Evolutionary conservation across 306 rosid genomes (phyloP).

Genomic region (Betula pendula): DNA sequence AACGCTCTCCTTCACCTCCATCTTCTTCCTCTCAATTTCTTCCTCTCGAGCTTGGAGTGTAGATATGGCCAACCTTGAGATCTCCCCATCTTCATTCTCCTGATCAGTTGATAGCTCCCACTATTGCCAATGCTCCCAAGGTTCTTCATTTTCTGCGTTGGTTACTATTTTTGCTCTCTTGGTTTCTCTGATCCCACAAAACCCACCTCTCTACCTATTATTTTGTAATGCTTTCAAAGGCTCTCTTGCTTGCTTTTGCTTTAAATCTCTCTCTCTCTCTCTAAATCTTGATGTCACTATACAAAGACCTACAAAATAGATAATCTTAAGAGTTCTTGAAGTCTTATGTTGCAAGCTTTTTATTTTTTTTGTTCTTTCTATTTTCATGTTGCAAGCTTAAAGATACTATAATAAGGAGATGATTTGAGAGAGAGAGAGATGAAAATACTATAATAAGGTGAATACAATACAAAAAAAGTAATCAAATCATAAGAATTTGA

Average conservation of each 20-base stretch:
- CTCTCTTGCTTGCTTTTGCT: slow-evolving; percentile 54
- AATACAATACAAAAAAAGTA: too few relatives aligned
- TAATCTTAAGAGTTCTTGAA: background rate
- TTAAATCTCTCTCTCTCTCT: slow-evolving; percentile 26
- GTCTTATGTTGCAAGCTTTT: background rate
- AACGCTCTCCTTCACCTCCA: slow-evolving; percentile 83
- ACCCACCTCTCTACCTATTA: slow-evolving; percentile 11
- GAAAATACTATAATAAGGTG: too few relatives aligned
- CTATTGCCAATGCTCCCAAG: slow-evolving; percentile 54
- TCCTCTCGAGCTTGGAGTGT: slow-evolving; percentile 75
- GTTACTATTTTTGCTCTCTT: slow-evolving; percentile 24
- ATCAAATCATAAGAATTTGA: too few relatives aligned
- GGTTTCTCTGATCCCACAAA: slow-evolving; percentile 31
- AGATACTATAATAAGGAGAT: too few relatives aligned
- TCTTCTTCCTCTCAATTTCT: slow-evolving; percentile 86
- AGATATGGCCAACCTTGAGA: slow-evolving; percentile 59
- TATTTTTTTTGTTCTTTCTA: too few relatives aligned
- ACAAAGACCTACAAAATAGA: background rate
- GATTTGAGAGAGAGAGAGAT: too few relatives aligned
- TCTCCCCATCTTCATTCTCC: slow-evolving; percentile 61
- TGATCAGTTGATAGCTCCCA: slow-evolving; percentile 51
- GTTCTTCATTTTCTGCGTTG: slow-evolving; percentile 61
- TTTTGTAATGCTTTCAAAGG: slow-evolving; percentile 25
- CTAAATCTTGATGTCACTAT: background rate
- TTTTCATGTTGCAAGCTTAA: too few relatives aligned